Percentiles rank a stretch among this genome's conserved stretches.
Evolutionary conservation across 2,329 filamentous ascomycete species (phyloP).

Genomic region (Ceratocystiopsis brevicomis): DNA sequence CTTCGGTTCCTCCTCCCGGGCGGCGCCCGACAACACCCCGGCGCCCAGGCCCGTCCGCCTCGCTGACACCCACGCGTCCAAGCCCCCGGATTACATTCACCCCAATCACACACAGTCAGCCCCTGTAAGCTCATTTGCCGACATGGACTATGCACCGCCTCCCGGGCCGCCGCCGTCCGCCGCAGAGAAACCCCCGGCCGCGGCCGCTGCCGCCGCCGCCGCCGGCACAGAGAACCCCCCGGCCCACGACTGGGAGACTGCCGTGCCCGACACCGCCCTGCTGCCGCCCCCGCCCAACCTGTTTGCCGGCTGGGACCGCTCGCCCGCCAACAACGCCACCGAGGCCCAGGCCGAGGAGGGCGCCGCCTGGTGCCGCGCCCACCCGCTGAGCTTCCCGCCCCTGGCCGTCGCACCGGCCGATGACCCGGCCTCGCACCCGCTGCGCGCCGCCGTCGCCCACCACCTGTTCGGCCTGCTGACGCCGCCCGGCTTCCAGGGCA

Average conservation of each 20-base stretch:
- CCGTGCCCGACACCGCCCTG: slow-evolving; percentile 53
- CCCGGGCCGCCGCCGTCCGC: no score
- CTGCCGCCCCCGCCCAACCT: slow-evolving; percentile 56
- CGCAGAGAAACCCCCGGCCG: no score
- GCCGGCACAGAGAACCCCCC: neutral
- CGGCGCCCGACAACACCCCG: no score
- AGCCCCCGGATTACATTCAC: no score
- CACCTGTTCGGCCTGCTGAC: slow-evolving; percentile 27
- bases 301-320: slow-evolving; percentile 41
- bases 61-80: no score
- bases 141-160: no score
- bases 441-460: no score
- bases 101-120: no score
- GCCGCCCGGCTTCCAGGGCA: slow-evolving; percentile 28
- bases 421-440: slow-evolving; percentile 1
- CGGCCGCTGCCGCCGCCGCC: no score
- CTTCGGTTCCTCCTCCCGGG: no score
- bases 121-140: no score
- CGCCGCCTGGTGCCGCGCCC: slow-evolving; percentile 42
- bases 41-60: no score
- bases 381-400: slow-evolving; percentile 36
- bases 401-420: slow-evolving; percentile 12
- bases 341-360: slow-evolving; percentile 31
- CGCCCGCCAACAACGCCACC: slow-evolving; percentile 47
- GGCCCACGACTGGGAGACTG: slow-evolving; percentile 47